Conservation (phyloP, 2,329 filamentous ascomycete genomes). For the Dactylellina cionopaga region DNA sequence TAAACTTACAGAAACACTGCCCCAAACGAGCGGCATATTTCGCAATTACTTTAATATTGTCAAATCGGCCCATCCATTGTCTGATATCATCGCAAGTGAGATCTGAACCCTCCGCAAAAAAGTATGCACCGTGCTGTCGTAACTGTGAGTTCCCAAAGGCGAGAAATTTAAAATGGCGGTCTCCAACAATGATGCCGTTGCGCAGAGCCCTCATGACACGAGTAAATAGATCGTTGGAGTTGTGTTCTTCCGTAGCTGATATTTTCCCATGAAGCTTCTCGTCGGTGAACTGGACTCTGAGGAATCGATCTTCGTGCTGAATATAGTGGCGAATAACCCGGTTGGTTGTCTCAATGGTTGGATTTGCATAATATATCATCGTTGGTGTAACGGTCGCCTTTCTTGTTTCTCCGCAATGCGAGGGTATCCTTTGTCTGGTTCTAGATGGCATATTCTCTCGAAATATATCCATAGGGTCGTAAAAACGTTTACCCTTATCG, state of each 20-base stretch:
- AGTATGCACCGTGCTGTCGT: conserved; percentile 88
- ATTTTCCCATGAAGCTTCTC: conserved; percentile 73
- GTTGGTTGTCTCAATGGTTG: conserved; percentile 86
- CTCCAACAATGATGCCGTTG: conserved; percentile 84
- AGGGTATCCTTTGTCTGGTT: conserved; percentile 67
- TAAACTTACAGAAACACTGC: conserved; percentile 79
- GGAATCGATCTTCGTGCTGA: conserved; percentile 77
- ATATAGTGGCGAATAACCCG: conserved; percentile 80
- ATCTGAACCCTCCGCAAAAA: conserved; percentile 78
- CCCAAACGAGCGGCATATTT: conserved; percentile 90
- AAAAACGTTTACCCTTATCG: conserved; percentile 71
- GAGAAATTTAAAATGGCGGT: conserved; percentile 84
- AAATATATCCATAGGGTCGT: conserved; percentile 79
- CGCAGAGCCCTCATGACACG: conserved; percentile 76
- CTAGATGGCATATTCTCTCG: conserved; percentile 63
- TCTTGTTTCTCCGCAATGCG: conserved; percentile 78
- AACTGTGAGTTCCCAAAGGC: conserved; percentile 97
- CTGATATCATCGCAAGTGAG: conserved; percentile 80
- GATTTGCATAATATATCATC: conserved; percentile 79
- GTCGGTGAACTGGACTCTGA: conserved; percentile 89
- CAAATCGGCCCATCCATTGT: conserved; percentile 85
- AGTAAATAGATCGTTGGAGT: conserved; percentile 76
- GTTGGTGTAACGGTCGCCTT: conserved; percentile 86
- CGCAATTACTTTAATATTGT: conserved; percentile 81
- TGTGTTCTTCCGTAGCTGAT: conserved; percentile 65